Conservation (phyloP, 306 rosid species). For the Quercus wislizeni region DNA sequence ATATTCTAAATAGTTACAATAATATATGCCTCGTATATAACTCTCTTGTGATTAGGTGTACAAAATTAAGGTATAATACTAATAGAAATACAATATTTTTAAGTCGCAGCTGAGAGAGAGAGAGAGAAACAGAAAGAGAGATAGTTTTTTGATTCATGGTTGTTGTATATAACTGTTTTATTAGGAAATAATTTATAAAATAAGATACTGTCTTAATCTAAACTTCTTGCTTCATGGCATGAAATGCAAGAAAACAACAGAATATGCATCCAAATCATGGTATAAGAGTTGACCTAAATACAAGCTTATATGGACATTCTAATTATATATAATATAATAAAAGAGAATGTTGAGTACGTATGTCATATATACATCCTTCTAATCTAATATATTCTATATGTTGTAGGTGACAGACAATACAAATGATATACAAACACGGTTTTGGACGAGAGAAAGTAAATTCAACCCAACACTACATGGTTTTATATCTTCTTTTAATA, state of each 20-base stretch:
- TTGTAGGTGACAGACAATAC: constrained; percentile 26
- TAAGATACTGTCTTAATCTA: constrained; percentile 25
- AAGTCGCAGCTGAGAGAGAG: background rate
- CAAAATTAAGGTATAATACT: background rate
- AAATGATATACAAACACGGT: constrained; percentile 9
- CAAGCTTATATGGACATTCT: constrained; percentile 21
- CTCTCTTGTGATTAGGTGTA: background rate
- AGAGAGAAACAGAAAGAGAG: background rate
- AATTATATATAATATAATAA: background rate
- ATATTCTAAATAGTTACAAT: constrained; percentile 16
- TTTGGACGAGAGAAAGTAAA: background rate
- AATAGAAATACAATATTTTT: background rate
- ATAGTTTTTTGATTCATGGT: background rate
- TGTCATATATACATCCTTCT: constrained; percentile 23
- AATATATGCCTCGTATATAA: background rate
- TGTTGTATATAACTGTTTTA: constrained; percentile 29
- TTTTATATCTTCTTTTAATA: background rate
- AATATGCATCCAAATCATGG: constrained; percentile 10
- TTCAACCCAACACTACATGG: background rate
- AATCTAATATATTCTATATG: constrained; percentile 11
- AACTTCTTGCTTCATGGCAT: constrained; percentile 31
- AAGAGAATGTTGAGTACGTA: constrained; percentile 32
- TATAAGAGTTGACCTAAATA: constrained; percentile 37
- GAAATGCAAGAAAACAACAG: constrained; percentile 29
- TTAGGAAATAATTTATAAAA: constrained; percentile 13